Conservation (phyloP, 495 filamentous ascomycete genomes). For the Penicillium silybi region DNA sequence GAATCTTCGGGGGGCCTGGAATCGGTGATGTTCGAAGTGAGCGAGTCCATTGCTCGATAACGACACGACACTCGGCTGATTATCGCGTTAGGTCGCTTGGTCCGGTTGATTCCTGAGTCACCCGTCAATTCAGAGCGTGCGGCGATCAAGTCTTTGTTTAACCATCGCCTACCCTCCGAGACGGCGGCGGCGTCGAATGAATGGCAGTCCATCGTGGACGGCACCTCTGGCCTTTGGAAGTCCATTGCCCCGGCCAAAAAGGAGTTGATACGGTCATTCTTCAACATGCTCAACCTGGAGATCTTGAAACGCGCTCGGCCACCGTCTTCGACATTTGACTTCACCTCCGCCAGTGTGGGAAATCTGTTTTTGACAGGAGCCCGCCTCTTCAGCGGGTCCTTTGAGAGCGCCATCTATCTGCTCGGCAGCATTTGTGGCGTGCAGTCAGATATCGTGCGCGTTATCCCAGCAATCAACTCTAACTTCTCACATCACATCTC, state of each 20-base stretch:
- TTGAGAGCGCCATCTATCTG: conserved; percentile 79
- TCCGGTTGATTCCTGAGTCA: conserved; percentile 80
- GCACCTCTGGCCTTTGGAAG: conserved; percentile 68
- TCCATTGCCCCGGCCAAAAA: conserved; percentile 77
- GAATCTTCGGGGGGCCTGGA: conserved; percentile 89
- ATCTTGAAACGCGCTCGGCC: conserved; percentile 80
- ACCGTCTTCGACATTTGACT: conserved; percentile 77
- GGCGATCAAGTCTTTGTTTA: conserved; percentile 78
- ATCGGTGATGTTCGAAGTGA: conserved; percentile 89
- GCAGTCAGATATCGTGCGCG: conserved; percentile 60
- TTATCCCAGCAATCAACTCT: conserved; percentile 86
- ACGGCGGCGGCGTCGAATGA: conserved; percentile 44
- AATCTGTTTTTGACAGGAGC: conserved; percentile 90
- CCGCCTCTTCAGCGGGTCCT: conserved; percentile 74
- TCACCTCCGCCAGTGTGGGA: conserved; percentile 82
- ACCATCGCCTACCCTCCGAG: conserved; percentile 69
- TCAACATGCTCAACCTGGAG: conserved; percentile 84
- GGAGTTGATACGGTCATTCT: conserved; percentile 86
- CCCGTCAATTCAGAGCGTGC: conserved; percentile 56
- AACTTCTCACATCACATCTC: conserved; percentile 94
- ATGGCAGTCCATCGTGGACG: conserved; percentile 90
- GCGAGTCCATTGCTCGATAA: conserved; percentile 20
- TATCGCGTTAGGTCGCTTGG: conserved; percentile 62
- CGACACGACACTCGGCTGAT: conserved; percentile 3
- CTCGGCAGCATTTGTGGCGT: conserved; percentile 78